A percentile compares a stretch with the other conserved stretches of the same genome.
Conservation (phyloP, 1,284 basidiomycete species). For the Prillingera fragicola region DNA sequence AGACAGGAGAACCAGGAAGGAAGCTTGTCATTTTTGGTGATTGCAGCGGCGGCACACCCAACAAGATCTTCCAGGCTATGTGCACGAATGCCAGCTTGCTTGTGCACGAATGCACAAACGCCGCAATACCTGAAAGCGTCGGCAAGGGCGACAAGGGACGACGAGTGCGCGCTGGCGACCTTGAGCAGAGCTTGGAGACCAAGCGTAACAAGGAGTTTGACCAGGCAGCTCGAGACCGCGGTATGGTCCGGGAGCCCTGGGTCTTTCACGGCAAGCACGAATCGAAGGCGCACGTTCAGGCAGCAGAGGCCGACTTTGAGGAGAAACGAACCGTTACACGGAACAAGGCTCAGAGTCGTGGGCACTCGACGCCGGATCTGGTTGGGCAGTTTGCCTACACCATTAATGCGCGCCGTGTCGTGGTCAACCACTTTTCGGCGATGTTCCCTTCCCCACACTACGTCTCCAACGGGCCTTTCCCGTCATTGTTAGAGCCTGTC, state of each 20-base stretch:
- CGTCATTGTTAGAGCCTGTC: constrained; percentile 50
- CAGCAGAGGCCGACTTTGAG: constrained; percentile 48
- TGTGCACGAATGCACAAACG: constrained; percentile 78
- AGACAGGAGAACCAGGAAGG: constrained; percentile 49
- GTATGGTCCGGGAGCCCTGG: constrained; percentile 13
- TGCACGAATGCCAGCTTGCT: constrained; percentile 40
- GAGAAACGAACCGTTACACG: constrained; percentile 51
- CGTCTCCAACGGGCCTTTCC: constrained; percentile 26
- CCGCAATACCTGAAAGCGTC: constrained; percentile 57
- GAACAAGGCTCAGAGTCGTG: constrained; percentile 58
- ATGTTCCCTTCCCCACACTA: constrained; percentile 51
- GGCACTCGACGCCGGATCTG: constrained; percentile 77
- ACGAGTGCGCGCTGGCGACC: constrained; percentile 28
- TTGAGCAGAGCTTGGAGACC: constrained; percentile 41
- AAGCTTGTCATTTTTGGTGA: constrained; percentile 46
- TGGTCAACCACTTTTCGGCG: constrained; percentile 76
- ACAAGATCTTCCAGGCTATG: constrained; percentile 30
- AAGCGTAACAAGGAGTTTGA: constrained; percentile 28
- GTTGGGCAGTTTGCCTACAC: constrained; percentile 70
- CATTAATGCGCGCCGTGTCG: constrained; percentile 61
- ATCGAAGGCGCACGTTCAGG: constrained; percentile 43
- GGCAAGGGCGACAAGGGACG: constrained; percentile 39
- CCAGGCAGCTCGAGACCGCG: constrained; percentile 17
- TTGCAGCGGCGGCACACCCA: constrained; percentile 42
- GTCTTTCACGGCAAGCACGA: constrained; percentile 12